Conservation (phyloP, 768 basidiomycete genomes). For the Jaapia argillacea region DNA sequence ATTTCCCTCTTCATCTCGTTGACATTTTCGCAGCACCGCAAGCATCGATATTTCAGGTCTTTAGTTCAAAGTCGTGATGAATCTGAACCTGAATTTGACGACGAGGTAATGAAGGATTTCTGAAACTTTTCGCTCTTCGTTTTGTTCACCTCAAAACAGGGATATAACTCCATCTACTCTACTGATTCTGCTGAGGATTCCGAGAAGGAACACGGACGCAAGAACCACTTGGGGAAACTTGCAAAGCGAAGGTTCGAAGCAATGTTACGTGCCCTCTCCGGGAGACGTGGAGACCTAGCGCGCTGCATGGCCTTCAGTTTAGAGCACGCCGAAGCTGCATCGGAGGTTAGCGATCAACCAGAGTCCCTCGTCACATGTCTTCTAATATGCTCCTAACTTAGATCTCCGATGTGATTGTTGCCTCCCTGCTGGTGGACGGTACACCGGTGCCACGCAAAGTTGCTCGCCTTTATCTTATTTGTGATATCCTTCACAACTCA, state of each 20-base stretch:
- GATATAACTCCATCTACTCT: slow-evolving; percentile 81
- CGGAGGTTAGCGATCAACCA: slow-evolving; percentile 71
- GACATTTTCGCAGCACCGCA: slow-evolving; percentile 42
- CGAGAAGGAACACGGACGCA: slow-evolving; percentile 74
- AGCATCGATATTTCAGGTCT: slow-evolving; percentile 62
- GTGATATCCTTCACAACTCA: slow-evolving; percentile 97
- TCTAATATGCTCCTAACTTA: slow-evolving; percentile 19
- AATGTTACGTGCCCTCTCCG: slow-evolving; percentile 80
- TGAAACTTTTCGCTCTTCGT: slow-evolving; percentile 1
- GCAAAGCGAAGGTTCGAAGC: slow-evolving; percentile 82
- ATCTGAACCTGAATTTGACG: slow-evolving; percentile 66
- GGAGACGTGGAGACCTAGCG: slow-evolving; percentile 83
- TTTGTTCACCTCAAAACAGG: slow-evolving; percentile 32
- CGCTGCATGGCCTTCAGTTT: slow-evolving; percentile 96
- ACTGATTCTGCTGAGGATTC: slow-evolving; percentile 93
- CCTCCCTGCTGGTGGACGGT: slow-evolving; percentile 80
- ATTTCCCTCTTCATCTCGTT: slow-evolving; percentile 15
- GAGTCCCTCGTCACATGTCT: slow-evolving; percentile 2
- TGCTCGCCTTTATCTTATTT: slow-evolving; percentile 89
- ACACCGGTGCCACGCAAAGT: slow-evolving; percentile 98
- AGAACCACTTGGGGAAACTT: slow-evolving; percentile 66
- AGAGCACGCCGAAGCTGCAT: slow-evolving; percentile 92
- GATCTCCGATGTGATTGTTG: slow-evolving; percentile 86
- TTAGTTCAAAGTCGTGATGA: slow-evolving; percentile 47
- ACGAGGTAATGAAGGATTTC: slow-evolving; percentile 39